Evolutionary conservation across 2,329 filamentous ascomycete species (phyloP), one percentile per base, ranked within the genome.

Genomic region (Aschersonia sp.): DNA sequence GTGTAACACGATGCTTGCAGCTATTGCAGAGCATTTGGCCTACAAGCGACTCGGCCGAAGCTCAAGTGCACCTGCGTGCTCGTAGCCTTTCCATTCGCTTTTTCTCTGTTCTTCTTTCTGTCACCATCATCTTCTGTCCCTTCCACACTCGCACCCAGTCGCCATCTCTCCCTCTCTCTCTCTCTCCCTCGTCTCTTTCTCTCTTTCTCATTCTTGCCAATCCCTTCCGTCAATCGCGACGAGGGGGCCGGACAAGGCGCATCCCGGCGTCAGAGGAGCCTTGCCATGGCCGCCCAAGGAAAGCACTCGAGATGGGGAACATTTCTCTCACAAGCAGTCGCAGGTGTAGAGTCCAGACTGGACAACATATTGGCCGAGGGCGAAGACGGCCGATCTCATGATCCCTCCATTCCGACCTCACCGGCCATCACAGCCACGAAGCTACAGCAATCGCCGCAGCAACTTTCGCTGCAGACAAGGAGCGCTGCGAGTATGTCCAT

Each of bases 291-390:
- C 53, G 64, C 67, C 52, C 66, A 71, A 35, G 66, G 65, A 52
- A 76, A 77, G 57, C 49, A 52, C 54, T 69, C 74, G 49, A 54
- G 76, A 78, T 88, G 84, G 84, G 84, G 83, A 43, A 80, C 79
- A 32, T 83, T 95, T 61, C 74, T 95, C 50, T 85, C 88, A 54
- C 87, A 90, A 65, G 89, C 90, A 53, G 87, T 97, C 51, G 88
- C 89, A 47, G 89, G 89, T 51, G 84, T 98, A 49, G 92, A 98
- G 68, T 94, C 89, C 50, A 81, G 86, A 42, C 76, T 98, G 50
- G 92, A 98, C 63, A 89, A 79, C 45, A 94, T 98, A 49, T 75
- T 98, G 51, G 81, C 87, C 47, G 89, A 95, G 54, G 81, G 86
- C 48, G 79, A 83, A 42, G 76, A 58, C 6, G 52, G 49, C 10